Evolutionary conservation across 78 protist species (phyloP).

Genomic region (Protostelium mycophagum): DNA sequence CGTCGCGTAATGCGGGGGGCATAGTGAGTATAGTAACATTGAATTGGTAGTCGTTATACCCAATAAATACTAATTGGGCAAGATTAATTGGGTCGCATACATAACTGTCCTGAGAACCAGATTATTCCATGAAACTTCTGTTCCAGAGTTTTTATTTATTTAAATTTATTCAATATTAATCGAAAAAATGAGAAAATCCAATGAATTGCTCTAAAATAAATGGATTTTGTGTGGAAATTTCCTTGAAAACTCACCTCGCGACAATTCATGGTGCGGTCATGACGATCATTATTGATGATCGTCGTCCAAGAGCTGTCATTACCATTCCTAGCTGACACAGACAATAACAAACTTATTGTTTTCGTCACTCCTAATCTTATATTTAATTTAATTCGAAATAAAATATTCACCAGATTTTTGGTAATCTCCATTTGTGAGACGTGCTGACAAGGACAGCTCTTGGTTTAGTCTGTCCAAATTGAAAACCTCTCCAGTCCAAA

Average conservation of each 20-base stretch:
- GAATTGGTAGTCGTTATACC: background rate
- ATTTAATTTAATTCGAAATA: background rate
- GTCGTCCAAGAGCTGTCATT: background rate
- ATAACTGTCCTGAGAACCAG: background rate
- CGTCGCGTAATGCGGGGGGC: background rate
- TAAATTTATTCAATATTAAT: no score
- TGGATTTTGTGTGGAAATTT: background rate
- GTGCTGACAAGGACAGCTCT: background rate
- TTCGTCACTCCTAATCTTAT: background rate
- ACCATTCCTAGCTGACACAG: background rate
- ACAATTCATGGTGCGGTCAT: background rate
- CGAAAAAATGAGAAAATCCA: no score
- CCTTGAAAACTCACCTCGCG: background rate
- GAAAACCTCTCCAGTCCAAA: background rate
- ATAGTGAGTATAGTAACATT: background rate
- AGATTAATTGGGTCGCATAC: background rate
- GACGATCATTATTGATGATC: background rate
- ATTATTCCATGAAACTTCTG: background rate
- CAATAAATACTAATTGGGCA: background rate
- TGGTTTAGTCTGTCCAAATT: background rate
- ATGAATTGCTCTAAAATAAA: no score
- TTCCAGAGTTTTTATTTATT: no score
- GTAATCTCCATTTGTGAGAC: background rate
- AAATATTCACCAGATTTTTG: background rate
- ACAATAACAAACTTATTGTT: background rate